These are phyloP conservation scores for Trebouxia sp. DNA, from an alignment of 139 green algal genomes.

Conservation along the genomic window DNA sequence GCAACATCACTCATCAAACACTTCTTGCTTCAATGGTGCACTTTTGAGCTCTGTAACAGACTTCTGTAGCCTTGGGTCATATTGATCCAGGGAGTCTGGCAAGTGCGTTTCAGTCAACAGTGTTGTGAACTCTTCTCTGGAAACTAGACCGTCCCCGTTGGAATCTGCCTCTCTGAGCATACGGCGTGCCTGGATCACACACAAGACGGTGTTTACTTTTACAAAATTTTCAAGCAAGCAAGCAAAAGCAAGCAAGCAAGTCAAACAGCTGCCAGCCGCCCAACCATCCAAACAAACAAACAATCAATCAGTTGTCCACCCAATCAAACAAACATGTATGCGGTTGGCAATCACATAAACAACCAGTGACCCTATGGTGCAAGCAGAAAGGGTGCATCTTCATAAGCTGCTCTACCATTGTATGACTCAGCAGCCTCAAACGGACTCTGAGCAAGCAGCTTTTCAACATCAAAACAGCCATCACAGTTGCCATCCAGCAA, in stretches of 20 bases:
- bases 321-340: no score
- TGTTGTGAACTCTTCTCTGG: slow-evolving; percentile 70
- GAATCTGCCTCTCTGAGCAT: slow-evolving; percentile 87
- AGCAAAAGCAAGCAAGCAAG: background rate
- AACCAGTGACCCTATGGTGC: no score
- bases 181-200: slow-evolving; percentile 61
- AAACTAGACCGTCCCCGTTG: slow-evolving; percentile 84
- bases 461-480: no score
- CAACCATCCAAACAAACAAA: no score
- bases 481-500: no score
- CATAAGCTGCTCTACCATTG: no score
- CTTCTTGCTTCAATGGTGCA: slow-evolving; percentile 11
- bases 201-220: background rate
- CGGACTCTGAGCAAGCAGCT: no score
- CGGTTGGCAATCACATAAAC: no score
- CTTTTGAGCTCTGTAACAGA: slow-evolving; percentile 16
- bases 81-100: slow-evolving; percentile 59
- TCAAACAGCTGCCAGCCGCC: background rate
- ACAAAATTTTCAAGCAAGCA: background rate
- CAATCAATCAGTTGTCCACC: no score
- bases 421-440: no score
- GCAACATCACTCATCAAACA: slow-evolving; percentile 23
- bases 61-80: slow-evolving; percentile 47
- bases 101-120: slow-evolving; percentile 56
- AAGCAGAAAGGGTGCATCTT: no score